phyloP scores from a whole-genome alignment of 805 yeast genomes.

The Starmera dryadoides region DNA sequence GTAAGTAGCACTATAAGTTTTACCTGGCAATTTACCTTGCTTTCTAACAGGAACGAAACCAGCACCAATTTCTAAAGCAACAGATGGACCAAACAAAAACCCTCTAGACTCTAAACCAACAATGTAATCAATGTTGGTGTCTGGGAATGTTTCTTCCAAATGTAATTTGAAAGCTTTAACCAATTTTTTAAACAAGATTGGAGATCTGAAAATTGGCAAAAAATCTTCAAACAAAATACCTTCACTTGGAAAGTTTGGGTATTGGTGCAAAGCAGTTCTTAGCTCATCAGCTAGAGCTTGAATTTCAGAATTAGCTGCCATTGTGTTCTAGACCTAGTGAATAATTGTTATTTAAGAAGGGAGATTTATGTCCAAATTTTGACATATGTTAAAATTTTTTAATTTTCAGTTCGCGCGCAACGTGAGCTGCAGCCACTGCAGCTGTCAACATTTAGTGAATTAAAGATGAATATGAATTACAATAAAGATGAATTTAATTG shows the following conservation, averaged over 20 bases:
- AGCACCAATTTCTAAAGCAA: constrained; percentile 82
- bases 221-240: constrained; percentile 96
- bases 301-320: not conserved
- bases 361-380: too few relatives aligned
- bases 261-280: constrained; percentile 56
- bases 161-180: constrained; percentile 76
- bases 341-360: too few relatives aligned
- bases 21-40: constrained; percentile 92
- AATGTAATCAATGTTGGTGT: constrained; percentile 70
- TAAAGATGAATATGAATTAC: too few relatives aligned
- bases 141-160: constrained; percentile 46
- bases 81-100: constrained; percentile 90
- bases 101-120: constrained; percentile 98
- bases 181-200: constrained; percentile 73
- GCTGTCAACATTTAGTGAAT: too few relatives aligned
- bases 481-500: too few relatives aligned
- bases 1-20: constrained; percentile 61
- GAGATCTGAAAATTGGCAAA: constrained; percentile 84
- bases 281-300: constrained; percentile 33
- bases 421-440: not conserved
- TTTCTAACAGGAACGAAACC: constrained; percentile 96
- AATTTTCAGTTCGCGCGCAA: not conserved
- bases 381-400: constrained; percentile 2
- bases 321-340: not conserved
- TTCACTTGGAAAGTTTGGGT: constrained; percentile 89